Evolutionary conservation across 169 alveolate species (phyloP), one percentile per base, ranked within the genome.

Genomic region (Babesia sp.): DNA sequence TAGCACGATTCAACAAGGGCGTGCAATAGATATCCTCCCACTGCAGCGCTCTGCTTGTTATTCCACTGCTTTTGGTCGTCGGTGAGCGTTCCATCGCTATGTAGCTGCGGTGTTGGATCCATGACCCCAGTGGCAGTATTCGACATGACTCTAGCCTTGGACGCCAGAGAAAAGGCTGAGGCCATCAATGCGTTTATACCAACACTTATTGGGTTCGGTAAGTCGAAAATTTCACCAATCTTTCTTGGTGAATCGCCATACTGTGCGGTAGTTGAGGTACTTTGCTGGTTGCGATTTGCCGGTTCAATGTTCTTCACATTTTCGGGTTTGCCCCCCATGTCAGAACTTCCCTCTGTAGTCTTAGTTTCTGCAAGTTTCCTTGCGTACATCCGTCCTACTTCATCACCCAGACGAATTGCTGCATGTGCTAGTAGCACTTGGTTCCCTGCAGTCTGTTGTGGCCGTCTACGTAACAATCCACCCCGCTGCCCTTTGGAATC

Each of bases 321-420:
- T 59, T 5, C 51, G 7, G 51, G 2, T 22, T 41, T 41, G 24
- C 55, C 16, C 9, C 22, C 31, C 34, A 48, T 39, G 50, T 50
- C 34, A 41, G 58, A 60, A 58, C 72, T 20, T 48, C 68, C 18
- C 41, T 67, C 45, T 55, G 57, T 22, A 53, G 53, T 20, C 41
- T 60, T 51, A 51, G 72, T 22, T 60, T 74, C 73, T n/a, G 73
- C 84, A 67, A 51, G 33, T 9, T 46, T 64, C 16, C 54, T 22
- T 3, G 68, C 64, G 55, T 79, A 79, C 39, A 70, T 70, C 28
- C 83, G 82, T 41, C 83, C 81, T 6, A 88, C 50, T 60, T 88
- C 93, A n/a, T 88, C 91, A 24, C 93, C 93, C 51, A 88, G 75
- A 16, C 83, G 82, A 5, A 88, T 76, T 26, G 93, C 91, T 28